phyloP scores from a whole-genome alignment of 306 rosid species.

The Ormosia emarginata region DNA sequence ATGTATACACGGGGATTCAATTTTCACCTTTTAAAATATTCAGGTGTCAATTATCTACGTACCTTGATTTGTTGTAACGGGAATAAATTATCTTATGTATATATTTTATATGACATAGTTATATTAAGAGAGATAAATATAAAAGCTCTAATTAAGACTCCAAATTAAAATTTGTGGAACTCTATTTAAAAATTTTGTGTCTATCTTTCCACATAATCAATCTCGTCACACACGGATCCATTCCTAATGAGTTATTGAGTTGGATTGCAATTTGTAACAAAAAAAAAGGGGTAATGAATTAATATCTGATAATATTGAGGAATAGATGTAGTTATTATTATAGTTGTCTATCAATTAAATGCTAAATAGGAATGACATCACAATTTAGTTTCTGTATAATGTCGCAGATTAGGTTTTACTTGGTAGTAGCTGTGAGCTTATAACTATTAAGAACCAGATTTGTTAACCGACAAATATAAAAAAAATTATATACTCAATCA shows the following conservation, averaged over 20 bases:
- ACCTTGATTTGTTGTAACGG: not conserved
- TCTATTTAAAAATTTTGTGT: too few species aligned
- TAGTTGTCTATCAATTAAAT: not conserved
- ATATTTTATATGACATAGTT: too few species aligned
- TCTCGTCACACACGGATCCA: too few species aligned
- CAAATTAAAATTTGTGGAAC: too few species aligned
- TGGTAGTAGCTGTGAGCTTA: not conserved
- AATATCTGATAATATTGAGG: not conserved
- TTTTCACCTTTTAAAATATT: not conserved
- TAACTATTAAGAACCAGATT: not conserved
- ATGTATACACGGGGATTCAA: not conserved
- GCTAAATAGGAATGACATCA: slow-evolving; percentile 1
- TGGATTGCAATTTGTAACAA: not conserved
- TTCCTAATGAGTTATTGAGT: not conserved
- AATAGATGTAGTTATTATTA: not conserved
- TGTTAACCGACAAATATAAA: slow-evolving; percentile 9
- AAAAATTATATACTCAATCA: not conserved
- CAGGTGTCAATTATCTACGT: not conserved
- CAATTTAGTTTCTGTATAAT: not conserved
- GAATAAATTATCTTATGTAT: too few species aligned
- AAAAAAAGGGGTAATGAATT: not conserved
- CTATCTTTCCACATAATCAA: too few species aligned
- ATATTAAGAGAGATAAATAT: too few species aligned
- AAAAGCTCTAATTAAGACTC: too few species aligned
- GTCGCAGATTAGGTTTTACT: slow-evolving; percentile 4